Base-by-base conservation (phyloP, 1,284 basidiomycete genomes). In the Amylostereum areolatum region DNA sequence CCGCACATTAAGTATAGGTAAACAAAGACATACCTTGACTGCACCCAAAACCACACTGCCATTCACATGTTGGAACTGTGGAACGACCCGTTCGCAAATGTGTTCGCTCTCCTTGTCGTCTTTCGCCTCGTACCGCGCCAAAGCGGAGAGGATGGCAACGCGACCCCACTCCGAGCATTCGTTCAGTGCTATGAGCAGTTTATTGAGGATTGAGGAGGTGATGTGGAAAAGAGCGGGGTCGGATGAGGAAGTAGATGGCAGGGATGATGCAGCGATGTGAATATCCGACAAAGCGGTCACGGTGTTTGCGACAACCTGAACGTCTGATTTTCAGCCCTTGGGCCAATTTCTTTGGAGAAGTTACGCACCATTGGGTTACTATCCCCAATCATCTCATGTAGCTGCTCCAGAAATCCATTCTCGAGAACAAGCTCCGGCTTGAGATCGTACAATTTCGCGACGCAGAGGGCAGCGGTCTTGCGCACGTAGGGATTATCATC, bases 151-250 rank as follows among this genome's bases (percentile, higher is more conserved):
- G 45, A 99, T 86, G 1, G 93, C 92, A 25, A 99, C 93, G 50
- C 96, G 81, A 32, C 96, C 96, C 96, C 96, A 99, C 72, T 99
- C 96, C 0, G 96, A 97, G 66, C 96, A 98, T 69, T 98, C 97
- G 66, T 97, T 97, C 33, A 99, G 77, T 2, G 96, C 96, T 47
- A 98, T 89, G 51, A 99, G 77, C 3, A 99, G 80, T 66, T 97
- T 97, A 66, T 81, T 87, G 50, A 99, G 78, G 45, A 95, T 81
- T 1, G 81, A 68, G 25, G 83, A 72, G 43, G 94, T 93, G 62
- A 99, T 92, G 54, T 72, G 71, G 69, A 98, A 97, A 47, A 87
- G 66, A 9, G 83, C 88, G 2, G 80, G 71, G 45, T 87, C 80
- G 0, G 81, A 75, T 3, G 81, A 66, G 0, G 79, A 73, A 6